Percentiles rank a stretch among this genome's conserved stretches.
phyloP scores from a whole-genome alignment of 179 eudicot species.

The Actinidia chinensis region DNA sequence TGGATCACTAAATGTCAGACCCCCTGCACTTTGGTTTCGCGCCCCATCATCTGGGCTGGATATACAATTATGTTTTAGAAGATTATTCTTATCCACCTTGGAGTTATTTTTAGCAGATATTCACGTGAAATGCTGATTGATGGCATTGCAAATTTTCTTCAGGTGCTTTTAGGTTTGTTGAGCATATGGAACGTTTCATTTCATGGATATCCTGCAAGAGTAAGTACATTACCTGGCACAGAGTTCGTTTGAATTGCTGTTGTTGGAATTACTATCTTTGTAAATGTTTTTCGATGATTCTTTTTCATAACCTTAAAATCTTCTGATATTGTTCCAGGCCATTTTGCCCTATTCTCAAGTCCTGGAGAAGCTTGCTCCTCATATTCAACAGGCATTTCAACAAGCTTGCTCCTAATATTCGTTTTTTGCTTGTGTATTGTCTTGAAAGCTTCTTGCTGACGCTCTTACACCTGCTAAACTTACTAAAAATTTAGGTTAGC shows the following conservation, averaged over 20 bases:
- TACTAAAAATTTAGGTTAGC: slow-evolving; percentile 61
- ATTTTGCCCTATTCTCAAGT: slow-evolving; percentile 97
- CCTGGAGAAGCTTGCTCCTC: slow-evolving; percentile 94
- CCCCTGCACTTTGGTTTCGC: neutral
- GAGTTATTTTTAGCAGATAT: slow-evolving; percentile 1
- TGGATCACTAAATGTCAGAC: neutral
- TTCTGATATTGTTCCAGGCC: slow-evolving; percentile 49
- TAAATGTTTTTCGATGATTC: neutral
- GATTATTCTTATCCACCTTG: slow-evolving; percentile 12
- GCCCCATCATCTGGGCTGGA: neutral
- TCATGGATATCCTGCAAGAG: slow-evolving; percentile 96
- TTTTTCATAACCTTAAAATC: slow-evolving; percentile 4
- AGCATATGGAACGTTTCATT: slow-evolving; percentile 97
- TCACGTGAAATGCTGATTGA: neutral
- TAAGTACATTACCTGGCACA: slow-evolving; percentile 37
- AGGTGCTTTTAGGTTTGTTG: slow-evolving; percentile 96
- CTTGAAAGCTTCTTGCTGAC: slow-evolving; percentile 5
- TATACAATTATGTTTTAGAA: neutral
- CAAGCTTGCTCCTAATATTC: neutral
- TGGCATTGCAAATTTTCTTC: slow-evolving; percentile 30
- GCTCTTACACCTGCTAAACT: slow-evolving; percentile 8
- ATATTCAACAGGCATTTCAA: slow-evolving; percentile 84
- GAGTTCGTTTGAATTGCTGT: neutral
- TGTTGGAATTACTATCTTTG: neutral
- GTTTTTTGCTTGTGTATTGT: neutral